A percentile compares a stretch with the other conserved stretches of the same genome.
Evolutionary conservation across 352 stramenopile genomes (phyloP).

Genomic region (Globisporangium polare): DNA sequence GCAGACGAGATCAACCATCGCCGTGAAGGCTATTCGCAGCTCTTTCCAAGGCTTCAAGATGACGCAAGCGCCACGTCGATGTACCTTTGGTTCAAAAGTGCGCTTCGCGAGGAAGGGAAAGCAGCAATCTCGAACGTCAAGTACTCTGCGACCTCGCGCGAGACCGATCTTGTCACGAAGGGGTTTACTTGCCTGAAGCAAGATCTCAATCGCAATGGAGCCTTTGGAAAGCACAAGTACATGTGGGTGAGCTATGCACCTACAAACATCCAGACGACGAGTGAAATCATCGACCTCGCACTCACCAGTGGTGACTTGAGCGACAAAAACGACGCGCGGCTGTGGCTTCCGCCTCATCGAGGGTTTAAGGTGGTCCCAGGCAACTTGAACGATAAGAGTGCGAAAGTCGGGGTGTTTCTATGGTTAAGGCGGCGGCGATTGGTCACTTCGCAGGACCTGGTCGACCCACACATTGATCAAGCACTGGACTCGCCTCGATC

Average conservation of each 20-base stretch:
- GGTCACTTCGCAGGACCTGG: slow-evolving; percentile 40
- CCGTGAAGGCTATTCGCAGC: slow-evolving; percentile 55
- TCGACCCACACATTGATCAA: slow-evolving; percentile 38
- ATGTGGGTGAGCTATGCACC: slow-evolving; percentile 66
- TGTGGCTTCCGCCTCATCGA: slow-evolving; percentile 67
- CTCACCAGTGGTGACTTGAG: slow-evolving; percentile 62
- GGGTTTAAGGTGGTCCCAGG: slow-evolving; percentile 71
- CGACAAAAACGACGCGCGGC: slow-evolving; percentile 53
- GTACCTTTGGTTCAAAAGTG: slow-evolving; percentile 62
- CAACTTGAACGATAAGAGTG: slow-evolving; percentile 65
- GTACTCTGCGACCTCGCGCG: slow-evolving; percentile 51
- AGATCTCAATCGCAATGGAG: slow-evolving; percentile 54
- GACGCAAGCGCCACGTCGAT: slow-evolving; percentile 32
- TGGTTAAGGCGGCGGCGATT: slow-evolving; percentile 49
- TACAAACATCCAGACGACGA: slow-evolving; percentile 39
- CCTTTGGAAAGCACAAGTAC: slow-evolving; percentile 74
- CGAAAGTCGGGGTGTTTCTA: slow-evolving; percentile 54
- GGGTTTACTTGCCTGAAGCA: slow-evolving; percentile 76
- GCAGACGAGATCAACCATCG: slow-evolving; percentile 51
- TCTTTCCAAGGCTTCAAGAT: slow-evolving; percentile 53
- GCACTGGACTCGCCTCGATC: slow-evolving; percentile 36
- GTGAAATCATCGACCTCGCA: slow-evolving; percentile 62
- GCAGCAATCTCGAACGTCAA: slow-evolving; percentile 62
- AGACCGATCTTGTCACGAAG: slow-evolving; percentile 71
- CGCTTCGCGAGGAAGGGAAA: slow-evolving; percentile 54